phyloP scores from a whole-genome alignment of 163 green algal genomes.

The Coccomyxa subellipsoidea region DNA sequence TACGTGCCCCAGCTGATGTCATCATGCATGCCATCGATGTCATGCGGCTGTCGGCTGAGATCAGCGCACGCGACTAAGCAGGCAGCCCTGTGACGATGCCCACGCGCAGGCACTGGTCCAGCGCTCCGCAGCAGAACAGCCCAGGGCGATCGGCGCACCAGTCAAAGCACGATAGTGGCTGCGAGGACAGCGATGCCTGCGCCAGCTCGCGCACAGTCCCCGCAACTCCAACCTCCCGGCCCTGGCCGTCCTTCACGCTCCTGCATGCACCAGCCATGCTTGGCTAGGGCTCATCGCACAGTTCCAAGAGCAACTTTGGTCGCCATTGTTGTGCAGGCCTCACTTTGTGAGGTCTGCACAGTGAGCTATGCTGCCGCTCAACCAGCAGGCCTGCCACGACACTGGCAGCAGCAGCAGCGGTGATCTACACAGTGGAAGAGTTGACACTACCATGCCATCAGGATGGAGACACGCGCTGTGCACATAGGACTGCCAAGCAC shows the following conservation, averaged over 20 bases:
- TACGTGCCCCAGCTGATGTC: background rate
- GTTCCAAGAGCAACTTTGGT: no score
- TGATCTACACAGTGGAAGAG: no score
- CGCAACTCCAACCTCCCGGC: constrained; percentile 59
- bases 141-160: constrained; percentile 86
- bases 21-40: background rate
- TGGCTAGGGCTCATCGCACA: background rate
- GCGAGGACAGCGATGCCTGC: constrained; percentile 57
- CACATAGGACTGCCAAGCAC: no score
- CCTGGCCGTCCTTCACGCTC: constrained; percentile 30
- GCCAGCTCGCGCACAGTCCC: constrained; percentile 68
- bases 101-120: constrained; percentile 87
- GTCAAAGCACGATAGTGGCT: constrained; percentile 81
- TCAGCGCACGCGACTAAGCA: background rate
- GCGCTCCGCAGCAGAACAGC: constrained; percentile 74
- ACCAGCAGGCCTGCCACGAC: no score
- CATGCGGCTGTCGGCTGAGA: background rate
- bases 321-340: no score
- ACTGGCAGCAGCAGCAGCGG: no score
- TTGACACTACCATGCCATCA: no score
- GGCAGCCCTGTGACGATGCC: constrained; percentile 71
- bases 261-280: background rate
- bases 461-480: no score
- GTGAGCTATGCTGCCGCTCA: no score
- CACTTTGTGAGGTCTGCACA: no score